phyloP scores from a whole-genome alignment of 2,329 filamentous ascomycete species.

The Phymatotrichopsis omnivora region DNA sequence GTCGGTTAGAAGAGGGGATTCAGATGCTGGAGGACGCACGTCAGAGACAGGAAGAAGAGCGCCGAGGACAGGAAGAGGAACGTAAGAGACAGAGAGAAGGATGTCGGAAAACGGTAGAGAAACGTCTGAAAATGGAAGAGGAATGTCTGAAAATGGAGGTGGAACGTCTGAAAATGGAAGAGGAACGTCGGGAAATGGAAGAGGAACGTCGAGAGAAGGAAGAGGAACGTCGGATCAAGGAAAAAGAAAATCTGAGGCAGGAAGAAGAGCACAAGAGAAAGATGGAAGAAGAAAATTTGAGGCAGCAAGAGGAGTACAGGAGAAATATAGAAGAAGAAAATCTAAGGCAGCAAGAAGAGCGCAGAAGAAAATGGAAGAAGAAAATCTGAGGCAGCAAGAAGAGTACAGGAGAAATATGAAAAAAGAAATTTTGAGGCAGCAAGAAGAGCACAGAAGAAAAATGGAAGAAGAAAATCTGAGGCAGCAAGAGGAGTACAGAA shows the following conservation, averaged over 20 bases:
- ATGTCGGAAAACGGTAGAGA: not conserved
- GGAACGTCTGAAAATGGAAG: not conserved
- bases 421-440: no score
- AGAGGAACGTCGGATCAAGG: constrained; percentile 2
- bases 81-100: not conserved
- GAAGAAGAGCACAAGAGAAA: not conserved
- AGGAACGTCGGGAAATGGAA: not conserved
- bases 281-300: constrained; percentile 8
- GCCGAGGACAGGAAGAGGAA: not conserved
- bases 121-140: constrained; percentile 3
- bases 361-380: constrained; percentile 4
- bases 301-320: not conserved
- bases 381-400: no score
- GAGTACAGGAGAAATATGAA: no score
- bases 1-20: no score
- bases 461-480: no score
- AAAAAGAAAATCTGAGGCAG: no score
- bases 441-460: no score
- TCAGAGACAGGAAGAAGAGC: constrained; percentile 1
- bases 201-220: not conserved
- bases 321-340: no score
- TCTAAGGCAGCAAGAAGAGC: no score
- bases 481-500: no score
- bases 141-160: not conserved
- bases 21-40: not conserved